phyloP scores from a whole-genome alignment of 306 rosid genomes.

The Glycine soja region DNA sequence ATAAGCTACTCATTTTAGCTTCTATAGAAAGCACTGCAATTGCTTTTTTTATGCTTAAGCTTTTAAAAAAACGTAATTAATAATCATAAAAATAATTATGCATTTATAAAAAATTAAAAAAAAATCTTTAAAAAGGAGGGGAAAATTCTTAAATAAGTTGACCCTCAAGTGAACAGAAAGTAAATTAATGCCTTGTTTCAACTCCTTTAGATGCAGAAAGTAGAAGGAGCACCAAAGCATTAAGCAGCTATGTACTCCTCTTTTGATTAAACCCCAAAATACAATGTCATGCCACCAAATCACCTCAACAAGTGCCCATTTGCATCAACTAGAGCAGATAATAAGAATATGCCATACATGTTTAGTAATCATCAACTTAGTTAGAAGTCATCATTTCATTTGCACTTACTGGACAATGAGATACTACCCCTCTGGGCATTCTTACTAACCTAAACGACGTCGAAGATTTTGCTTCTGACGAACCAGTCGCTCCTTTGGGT shows the following conservation, averaged over 20 bases:
- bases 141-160: neutral
- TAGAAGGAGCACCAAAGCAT: conserved; percentile 24
- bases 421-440: conserved; percentile 15
- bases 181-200: conserved; percentile 22
- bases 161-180: conserved; percentile 28
- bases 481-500: conserved; percentile 89
- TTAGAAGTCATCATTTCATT: conserved; percentile 8
- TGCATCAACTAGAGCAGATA: conserved; percentile 27
- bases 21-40: neutral
- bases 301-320: conserved; percentile 24
- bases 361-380: conserved; percentile 15
- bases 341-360: conserved; percentile 15
- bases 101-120: neutral
- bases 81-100: neutral
- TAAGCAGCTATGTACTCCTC: neutral
- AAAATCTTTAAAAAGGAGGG: neutral
- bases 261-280: neutral
- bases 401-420: neutral
- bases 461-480: conserved; percentile 94
- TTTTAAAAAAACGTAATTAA: neutral
- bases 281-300: conserved; percentile 28
- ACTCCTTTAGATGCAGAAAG: neutral
- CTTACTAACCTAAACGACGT: conserved; percentile 79
- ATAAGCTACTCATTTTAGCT: conserved; percentile 7
- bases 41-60: neutral